phyloP scores from a whole-genome alignment of 106 monocot genomes.

The Dactylorhiza incarnata region DNA sequence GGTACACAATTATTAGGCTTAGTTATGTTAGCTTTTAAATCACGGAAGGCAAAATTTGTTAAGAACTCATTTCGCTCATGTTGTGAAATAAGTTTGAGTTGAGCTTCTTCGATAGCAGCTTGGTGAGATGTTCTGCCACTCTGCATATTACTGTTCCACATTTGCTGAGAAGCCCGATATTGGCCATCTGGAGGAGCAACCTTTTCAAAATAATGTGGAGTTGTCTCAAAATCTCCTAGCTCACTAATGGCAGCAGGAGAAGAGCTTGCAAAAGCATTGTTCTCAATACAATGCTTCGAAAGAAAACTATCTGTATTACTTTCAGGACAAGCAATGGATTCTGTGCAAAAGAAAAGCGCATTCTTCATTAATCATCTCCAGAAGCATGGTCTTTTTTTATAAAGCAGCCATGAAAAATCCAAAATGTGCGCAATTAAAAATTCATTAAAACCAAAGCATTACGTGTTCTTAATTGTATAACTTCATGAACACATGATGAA shows the following conservation, averaged over 20 bases:
- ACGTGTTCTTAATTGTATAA: background rate
- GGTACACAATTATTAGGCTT: constrained; percentile 29
- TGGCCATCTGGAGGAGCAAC: constrained; percentile 17
- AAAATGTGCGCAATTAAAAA: background rate
- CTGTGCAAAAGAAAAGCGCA: constrained; percentile 15
- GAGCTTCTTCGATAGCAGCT: constrained; percentile 15
- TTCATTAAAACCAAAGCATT: background rate
- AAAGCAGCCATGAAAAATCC: background rate
- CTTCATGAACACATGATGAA: background rate
- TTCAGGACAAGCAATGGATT: constrained; percentile 21
- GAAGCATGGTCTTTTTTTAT: background rate
- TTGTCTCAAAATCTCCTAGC: constrained; percentile 14
- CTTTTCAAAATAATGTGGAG: constrained; percentile 12
- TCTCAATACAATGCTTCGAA: constrained; percentile 27
- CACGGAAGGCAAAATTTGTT: constrained; percentile 17
- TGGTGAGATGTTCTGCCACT: constrained; percentile 16
- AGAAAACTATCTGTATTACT: constrained; percentile 19
- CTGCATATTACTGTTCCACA: constrained; percentile 17
- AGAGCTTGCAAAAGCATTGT: constrained; percentile 15
- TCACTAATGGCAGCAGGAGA: constrained; percentile 26
- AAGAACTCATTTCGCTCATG: constrained; percentile 23
- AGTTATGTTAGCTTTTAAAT: constrained; percentile 36
- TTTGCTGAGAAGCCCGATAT: constrained; percentile 17
- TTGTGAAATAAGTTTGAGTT: constrained; percentile 21
- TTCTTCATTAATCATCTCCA: background rate